Percentiles rank a stretch among this genome's conserved stretches.
These are phyloP conservation scores for Penicillium sp. DNA, from an alignment of 2,329 filamentous ascomycete species.

Conservation along the genomic window DNA sequence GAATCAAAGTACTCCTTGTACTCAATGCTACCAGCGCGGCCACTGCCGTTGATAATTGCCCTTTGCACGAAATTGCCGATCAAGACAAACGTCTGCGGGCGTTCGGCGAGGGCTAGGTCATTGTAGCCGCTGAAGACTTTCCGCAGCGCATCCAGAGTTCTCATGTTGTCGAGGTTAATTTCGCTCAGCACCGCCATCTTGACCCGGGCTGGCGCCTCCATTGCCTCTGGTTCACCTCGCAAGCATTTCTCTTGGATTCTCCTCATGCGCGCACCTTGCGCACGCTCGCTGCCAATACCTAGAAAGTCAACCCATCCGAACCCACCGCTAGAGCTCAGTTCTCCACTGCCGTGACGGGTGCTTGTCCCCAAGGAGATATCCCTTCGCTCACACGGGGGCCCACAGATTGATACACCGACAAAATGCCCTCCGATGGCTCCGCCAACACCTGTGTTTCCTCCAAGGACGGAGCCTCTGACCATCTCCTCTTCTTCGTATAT, in stretches of 20 bases:
- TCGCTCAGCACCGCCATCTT: conserved; percentile 78
- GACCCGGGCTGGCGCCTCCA: conserved; percentile 38
- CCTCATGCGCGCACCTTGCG: conserved; percentile 77
- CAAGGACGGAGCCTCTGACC: conserved; percentile 62
- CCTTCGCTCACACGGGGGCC: conserved; percentile 85
- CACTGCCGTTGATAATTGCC: conserved; percentile 61
- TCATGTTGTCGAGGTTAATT: conserved; percentile 78
- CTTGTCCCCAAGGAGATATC: conserved; percentile 72
- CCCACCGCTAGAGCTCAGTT: conserved; percentile 62
- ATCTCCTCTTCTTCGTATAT: conserved; percentile 93
- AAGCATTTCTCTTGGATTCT: conserved; percentile 70
- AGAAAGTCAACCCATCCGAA: conserved; percentile 98
- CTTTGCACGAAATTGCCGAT: conserved; percentile 75
- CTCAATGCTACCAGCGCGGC: conserved; percentile 78
- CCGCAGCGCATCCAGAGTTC: conserved; percentile 74
- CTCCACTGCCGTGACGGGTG: conserved; percentile 40
- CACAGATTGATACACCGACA: conserved; percentile 83
- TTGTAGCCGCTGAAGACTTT: conserved; percentile 76
- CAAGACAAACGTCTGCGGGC: conserved; percentile 76
- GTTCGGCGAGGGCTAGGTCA: conserved; percentile 58
- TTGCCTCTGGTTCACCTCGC: conserved; percentile 23
- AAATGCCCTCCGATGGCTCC: conserved; percentile 91
- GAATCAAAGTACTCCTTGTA: conserved; percentile 96
- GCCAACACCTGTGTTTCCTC: conserved; percentile 76
- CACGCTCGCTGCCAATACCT: conserved; percentile 83